These are phyloP conservation scores for Gossypium rotundifolium DNA, from an alignment of 345 rosid species.

Conservation along the genomic window DNA sequence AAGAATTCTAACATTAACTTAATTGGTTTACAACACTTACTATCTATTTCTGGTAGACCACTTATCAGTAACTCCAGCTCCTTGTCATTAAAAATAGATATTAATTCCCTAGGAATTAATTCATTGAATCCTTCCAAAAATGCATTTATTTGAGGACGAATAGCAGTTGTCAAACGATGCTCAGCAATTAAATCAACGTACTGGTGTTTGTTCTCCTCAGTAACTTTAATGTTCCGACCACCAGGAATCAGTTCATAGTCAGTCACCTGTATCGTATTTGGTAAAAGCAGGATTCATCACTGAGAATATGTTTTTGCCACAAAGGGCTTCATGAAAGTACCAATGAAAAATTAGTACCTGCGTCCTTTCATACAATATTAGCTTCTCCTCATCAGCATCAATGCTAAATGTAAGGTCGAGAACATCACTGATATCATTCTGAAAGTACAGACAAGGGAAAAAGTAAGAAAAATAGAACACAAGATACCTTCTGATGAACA, in stretches of 20 bases:
- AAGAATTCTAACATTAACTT: neutral
- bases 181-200: conserved; percentile 84
- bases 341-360: conserved; percentile 39
- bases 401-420: conserved; percentile 88
- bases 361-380: conserved; percentile 69
- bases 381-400: conserved; percentile 96
- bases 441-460: conserved; percentile 25
- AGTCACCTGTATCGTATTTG: conserved; percentile 54
- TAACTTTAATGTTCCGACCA: conserved; percentile 84
- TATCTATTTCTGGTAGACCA: conserved; percentile 93
- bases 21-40: conserved; percentile 40
- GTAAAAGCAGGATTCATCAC: neutral
- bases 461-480: neutral
- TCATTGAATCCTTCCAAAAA: conserved; percentile 86
- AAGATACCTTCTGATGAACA: neutral
- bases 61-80: conserved; percentile 89
- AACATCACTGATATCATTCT: conserved; percentile 85
- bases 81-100: conserved; percentile 90
- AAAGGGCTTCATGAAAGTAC: neutral
- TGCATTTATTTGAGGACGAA: conserved; percentile 95
- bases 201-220: conserved; percentile 90
- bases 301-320: neutral
- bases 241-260: conserved; percentile 91
- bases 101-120: conserved; percentile 66
- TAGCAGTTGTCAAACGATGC: conserved; percentile 93